Evolutionary conservation across 257 asterid genomes (phyloP).

Genomic region (Solanum commersonii): DNA sequence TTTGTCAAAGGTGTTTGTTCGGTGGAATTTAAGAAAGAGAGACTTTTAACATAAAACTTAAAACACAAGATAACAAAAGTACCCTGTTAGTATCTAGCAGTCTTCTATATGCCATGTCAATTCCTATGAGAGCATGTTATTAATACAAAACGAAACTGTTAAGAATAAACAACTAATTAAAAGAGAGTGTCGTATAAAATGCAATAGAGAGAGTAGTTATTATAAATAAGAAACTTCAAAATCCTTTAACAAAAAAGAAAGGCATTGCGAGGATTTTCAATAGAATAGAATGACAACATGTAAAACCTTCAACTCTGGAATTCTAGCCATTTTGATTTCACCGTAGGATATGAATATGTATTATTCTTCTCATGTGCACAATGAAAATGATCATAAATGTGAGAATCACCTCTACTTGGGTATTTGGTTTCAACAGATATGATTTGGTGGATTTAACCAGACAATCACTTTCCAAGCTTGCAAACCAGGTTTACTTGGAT

Average conservation of each 20-base stretch:
- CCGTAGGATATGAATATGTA: neutral
- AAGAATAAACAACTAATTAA: neutral
- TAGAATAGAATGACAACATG: neutral
- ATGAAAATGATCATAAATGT: neutral
- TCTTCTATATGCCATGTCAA: neutral
- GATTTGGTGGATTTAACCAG: constrained; percentile 94
- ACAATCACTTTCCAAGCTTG: constrained; percentile 86
- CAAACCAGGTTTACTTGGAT: constrained; percentile 72
- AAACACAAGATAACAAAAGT: neutral
- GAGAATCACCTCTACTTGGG: neutral
- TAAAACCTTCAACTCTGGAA: neutral
- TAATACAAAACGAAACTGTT: neutral
- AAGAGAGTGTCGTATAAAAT: neutral
- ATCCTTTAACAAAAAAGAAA: neutral
- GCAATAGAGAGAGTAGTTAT: neutral
- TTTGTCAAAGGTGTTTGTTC: neutral
- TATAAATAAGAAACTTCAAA: neutral
- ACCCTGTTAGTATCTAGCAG: neutral
- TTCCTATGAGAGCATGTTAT: neutral
- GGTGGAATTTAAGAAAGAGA: neutral
- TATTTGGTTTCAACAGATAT: constrained; percentile 40
- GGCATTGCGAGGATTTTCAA: neutral
- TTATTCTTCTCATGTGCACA: neutral
- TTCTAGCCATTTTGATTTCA: neutral
- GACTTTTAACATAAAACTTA: neutral